Evolutionary conservation across 495 filamentous ascomycete genomes (phyloP), one percentile per base, ranked within the genome.

Genomic region (Monascus purpureus): DNA sequence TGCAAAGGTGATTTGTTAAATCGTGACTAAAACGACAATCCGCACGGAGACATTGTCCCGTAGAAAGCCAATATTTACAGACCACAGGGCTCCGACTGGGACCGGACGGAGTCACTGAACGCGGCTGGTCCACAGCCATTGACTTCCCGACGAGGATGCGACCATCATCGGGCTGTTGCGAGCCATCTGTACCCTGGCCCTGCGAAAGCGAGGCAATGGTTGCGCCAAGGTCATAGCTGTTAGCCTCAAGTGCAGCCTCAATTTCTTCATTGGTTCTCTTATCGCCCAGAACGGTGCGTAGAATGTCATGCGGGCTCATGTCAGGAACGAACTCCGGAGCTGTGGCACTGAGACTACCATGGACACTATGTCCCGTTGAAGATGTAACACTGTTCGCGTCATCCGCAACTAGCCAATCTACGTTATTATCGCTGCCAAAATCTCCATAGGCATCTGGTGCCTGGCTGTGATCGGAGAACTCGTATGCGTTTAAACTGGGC

Each of bases 21-120:
- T 99, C 92, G 57, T 99, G 92, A 40, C 86, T 94, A 56, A 95
- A 99, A 29, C 87, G 76, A 44, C 92, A 99, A 47, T 99, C 92
- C 30, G 88, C 88, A 18, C 92, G 73, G 18, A 94, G 73, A 46
- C 92, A 99, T 49, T 83, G 76, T 4, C 92, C 92, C 12, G 77
- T 88, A 9, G 87, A 85, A 12, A 99, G 65, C 61, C 78, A 96
- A 50, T 93, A 99, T 52, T 88, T 92, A 66, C 92, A 99, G 13
- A 96, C 82, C 13, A 95, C 77, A 26, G 80, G 80, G 41, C 77
- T 80, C 56, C 73, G 79, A 42, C 71, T 65, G 37, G 78, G 72
- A 17, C 70, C 65, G 9, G 74, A 73, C 8, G 86, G 83, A 4
- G 82, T 86, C 8, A 72, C 56, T 9, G 86, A 77, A 19, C 82